A percentile compares a stretch with the other conserved stretches of the same genome.
These are phyloP conservation scores for Allomyces macrogynus DNA, from an alignment of 192 early-diverging fungal species.

Conservation along the genomic window DNA sequence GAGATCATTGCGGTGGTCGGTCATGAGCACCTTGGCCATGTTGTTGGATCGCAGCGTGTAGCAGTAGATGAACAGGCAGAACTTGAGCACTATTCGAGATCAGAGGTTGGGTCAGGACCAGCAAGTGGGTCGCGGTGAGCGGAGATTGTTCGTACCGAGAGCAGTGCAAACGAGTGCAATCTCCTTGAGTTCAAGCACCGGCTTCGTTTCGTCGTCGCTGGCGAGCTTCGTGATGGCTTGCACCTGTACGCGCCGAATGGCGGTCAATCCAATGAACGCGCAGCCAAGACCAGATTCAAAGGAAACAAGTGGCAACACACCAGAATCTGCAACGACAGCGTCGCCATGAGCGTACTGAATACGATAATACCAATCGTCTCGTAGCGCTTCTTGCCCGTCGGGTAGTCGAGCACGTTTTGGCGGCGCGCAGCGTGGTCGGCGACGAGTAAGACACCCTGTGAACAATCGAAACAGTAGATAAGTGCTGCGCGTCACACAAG, in stretches of 20 bases:
- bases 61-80: slow-evolving; percentile 47
- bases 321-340: slow-evolving; percentile 45
- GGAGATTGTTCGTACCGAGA: too few relatives aligned
- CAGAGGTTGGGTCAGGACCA: too few relatives aligned
- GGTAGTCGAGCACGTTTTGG: neutral
- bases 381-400: slow-evolving; percentile 38
- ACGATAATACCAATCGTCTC: slow-evolving; percentile 63
- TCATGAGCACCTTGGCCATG: slow-evolving; percentile 38
- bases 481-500: too few relatives aligned
- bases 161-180: too few relatives aligned
- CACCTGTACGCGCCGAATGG: too few relatives aligned
- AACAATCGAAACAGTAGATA: slow-evolving; percentile 9
- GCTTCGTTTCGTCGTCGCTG: too few relatives aligned
- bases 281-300: too few relatives aligned
- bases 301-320: neutral
- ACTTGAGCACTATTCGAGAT: slow-evolving; percentile 20
- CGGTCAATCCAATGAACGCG: too few relatives aligned
- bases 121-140: too few relatives aligned
- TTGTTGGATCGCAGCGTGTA: slow-evolving; percentile 30
- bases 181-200: too few relatives aligned
- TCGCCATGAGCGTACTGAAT: slow-evolving; percentile 55
- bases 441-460: slow-evolving; percentile 17
- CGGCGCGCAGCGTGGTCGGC: neutral
- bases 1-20: slow-evolving; percentile 58
- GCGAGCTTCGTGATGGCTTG: too few relatives aligned